phyloP scores from a whole-genome alignment of 495 filamentous ascomycete genomes.

The Aspergillus biplanus region DNA sequence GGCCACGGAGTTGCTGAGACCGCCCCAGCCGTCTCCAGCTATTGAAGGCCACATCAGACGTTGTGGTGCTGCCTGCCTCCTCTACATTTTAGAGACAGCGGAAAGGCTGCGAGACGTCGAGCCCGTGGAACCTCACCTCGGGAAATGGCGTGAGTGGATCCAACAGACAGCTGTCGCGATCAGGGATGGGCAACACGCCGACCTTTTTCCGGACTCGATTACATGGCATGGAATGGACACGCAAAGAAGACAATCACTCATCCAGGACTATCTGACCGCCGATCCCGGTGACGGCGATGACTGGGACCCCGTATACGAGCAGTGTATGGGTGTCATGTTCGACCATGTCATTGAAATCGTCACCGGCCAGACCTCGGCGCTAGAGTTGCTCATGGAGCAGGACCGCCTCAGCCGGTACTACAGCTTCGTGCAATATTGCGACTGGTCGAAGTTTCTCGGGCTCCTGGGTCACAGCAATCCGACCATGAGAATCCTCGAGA shows the following conservation, averaged over 20 bases:
- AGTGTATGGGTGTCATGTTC: background rate
- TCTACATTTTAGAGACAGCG: no score
- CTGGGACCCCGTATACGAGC: no score
- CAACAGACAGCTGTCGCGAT: background rate
- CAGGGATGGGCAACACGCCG: background rate
- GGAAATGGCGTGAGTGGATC: background rate
- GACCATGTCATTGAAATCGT: background rate
- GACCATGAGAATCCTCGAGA: constrained; percentile 10
- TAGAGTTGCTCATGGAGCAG: constrained; percentile 7
- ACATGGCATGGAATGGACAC: background rate
- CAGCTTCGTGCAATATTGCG: background rate
- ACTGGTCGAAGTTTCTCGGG: background rate
- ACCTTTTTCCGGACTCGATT: background rate
- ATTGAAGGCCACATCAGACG: no score
- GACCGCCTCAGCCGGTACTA: background rate
- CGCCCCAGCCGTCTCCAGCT: no score
- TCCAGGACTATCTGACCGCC: background rate
- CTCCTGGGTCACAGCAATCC: constrained; percentile 13
- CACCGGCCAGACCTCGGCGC: background rate
- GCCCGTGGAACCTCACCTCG: background rate
- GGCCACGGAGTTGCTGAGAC: background rate
- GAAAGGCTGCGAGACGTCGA: background rate
- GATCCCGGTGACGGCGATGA: background rate
- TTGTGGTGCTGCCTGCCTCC: no score
- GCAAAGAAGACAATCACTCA: background rate